Percentiles rank a stretch among this genome's conserved stretches.
These are phyloP conservation scores for Tuber magnatum DNA, from an alignment of 495 filamentous ascomycete genomes.

Conservation along the genomic window DNA sequence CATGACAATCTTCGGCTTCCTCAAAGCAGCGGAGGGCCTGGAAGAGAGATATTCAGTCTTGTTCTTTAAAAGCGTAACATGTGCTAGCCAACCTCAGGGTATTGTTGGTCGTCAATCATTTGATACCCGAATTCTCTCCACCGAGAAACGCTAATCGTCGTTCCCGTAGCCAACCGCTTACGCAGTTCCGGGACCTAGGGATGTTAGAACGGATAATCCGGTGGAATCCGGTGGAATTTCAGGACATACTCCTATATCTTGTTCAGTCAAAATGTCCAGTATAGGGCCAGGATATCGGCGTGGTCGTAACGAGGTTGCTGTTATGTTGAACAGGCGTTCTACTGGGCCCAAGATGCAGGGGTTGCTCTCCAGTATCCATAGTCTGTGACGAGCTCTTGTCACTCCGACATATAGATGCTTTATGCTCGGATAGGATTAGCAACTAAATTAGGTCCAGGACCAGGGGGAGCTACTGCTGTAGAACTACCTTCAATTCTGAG, in stretches of 20 bases:
- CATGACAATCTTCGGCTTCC: slow-evolving; percentile 7
- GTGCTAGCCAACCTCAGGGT: slow-evolving; percentile 14
- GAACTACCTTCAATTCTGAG: slow-evolving; percentile 25
- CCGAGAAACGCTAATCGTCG: slow-evolving; percentile 7
- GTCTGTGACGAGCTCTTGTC: slow-evolving; percentile 17
- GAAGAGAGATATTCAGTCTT: slow-evolving; percentile 1
- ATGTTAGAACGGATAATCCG: slow-evolving; percentile 7
- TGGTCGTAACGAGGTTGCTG: slow-evolving; percentile 2
- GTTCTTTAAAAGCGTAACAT: background rate
- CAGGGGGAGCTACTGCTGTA: background rate
- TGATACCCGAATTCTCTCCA: slow-evolving; percentile 32
- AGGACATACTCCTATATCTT: background rate
- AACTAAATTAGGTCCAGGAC: background rate
- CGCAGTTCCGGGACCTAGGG: slow-evolving; percentile 7
- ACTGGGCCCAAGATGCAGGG: background rate
- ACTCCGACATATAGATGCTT: slow-evolving; percentile 25
- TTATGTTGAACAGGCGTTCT: slow-evolving; percentile 13
- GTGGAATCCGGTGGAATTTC: background rate
- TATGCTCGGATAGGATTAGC: background rate
- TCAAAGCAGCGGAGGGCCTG: slow-evolving; percentile 22
- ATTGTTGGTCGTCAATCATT: slow-evolving; percentile 21
- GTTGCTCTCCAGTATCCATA: slow-evolving; percentile 25
- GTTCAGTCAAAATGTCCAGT: slow-evolving; percentile 9
- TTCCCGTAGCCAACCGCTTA: slow-evolving; percentile 1
- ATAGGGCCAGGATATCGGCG: slow-evolving; percentile 7